phyloP scores from a whole-genome alignment of 2,329 filamentous ascomycete genomes.

The Fusarium sp. region DNA sequence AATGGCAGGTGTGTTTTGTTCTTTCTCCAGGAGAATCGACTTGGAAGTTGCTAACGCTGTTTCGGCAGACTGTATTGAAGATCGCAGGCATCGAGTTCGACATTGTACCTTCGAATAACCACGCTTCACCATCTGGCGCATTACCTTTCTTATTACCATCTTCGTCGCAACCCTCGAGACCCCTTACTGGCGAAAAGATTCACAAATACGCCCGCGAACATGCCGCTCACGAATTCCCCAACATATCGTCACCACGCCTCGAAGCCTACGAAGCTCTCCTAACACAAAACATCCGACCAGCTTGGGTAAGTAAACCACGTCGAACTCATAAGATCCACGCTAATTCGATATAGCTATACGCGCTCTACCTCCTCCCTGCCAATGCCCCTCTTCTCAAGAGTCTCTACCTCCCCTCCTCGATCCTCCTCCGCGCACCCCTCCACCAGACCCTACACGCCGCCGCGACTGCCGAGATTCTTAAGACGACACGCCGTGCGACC shows the following conservation, averaged over 20 bases:
- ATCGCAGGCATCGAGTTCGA: slow-evolving; percentile 77
- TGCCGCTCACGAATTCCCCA: slow-evolving; percentile 54
- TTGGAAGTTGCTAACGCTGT: background rate
- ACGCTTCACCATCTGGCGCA: slow-evolving; percentile 89
- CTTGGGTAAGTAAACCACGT: slow-evolving; percentile 72
- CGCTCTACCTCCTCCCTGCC: slow-evolving; percentile 78
- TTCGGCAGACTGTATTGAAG: slow-evolving; percentile 79
- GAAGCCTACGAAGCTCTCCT: slow-evolving; percentile 84
- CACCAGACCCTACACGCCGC: slow-evolving; percentile 76
- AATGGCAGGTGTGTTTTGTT: slow-evolving; percentile 82
- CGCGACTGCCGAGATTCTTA: slow-evolving; percentile 79
- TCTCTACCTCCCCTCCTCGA: slow-evolving; percentile 78
- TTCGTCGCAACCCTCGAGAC: slow-evolving; percentile 48
- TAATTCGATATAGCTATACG: slow-evolving; percentile 70
- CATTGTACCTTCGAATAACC: slow-evolving; percentile 83
- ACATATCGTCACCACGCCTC: slow-evolving; percentile 66
- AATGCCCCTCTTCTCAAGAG: slow-evolving; percentile 76
- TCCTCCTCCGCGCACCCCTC: slow-evolving; percentile 72
- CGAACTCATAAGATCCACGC: background rate
- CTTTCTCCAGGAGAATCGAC: background rate
- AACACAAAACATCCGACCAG: slow-evolving; percentile 81
- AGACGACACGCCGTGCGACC: slow-evolving; percentile 61
- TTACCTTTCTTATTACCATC: slow-evolving; percentile 85
- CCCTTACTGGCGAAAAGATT: slow-evolving; percentile 66
- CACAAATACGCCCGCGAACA: slow-evolving; percentile 73